phyloP scores from a whole-genome alignment of 108 stramenopile genomes.

The Epithemia pelagica region DNA sequence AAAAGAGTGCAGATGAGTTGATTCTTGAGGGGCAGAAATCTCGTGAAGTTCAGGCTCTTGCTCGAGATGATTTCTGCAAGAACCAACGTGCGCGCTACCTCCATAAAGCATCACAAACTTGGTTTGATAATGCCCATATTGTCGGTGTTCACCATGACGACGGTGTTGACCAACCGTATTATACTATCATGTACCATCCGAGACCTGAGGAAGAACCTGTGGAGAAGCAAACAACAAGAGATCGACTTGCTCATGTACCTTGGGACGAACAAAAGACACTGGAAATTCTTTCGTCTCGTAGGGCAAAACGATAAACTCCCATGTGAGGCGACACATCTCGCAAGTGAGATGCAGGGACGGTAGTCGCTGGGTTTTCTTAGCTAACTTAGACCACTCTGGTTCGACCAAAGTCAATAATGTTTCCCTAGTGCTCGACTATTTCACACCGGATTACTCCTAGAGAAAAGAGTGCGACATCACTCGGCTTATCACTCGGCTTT shows the following conservation, averaged over 20 bases:
- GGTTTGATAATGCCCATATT: not conserved
- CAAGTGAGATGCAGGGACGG: too few species aligned
- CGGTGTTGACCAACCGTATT: not conserved
- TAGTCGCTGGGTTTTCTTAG: too few species aligned
- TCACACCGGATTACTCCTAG: too few species aligned
- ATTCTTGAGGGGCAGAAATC: not conserved
- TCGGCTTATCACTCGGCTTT: conserved; percentile 29
- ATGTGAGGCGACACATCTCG: too few species aligned
- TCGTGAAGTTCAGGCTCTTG: not conserved
- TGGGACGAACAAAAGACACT: not conserved
- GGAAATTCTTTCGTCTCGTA: not conserved
- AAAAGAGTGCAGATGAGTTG: too few species aligned
- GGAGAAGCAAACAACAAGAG: not conserved
- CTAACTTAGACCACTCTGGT: too few species aligned
- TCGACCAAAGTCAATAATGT: too few species aligned
- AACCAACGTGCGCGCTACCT: not conserved
- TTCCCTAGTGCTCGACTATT: too few species aligned
- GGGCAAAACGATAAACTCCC: too few species aligned
- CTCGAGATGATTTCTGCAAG: not conserved
- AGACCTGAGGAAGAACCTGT: not conserved
- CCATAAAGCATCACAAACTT: not conserved
- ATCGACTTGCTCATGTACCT: not conserved
- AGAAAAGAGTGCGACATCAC: too few species aligned
- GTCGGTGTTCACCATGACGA: not conserved
- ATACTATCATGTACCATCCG: not conserved